Conservation (phyloP, 1,284 basidiomycete genomes). For the Uromyces viciae-fabae region DNA sequence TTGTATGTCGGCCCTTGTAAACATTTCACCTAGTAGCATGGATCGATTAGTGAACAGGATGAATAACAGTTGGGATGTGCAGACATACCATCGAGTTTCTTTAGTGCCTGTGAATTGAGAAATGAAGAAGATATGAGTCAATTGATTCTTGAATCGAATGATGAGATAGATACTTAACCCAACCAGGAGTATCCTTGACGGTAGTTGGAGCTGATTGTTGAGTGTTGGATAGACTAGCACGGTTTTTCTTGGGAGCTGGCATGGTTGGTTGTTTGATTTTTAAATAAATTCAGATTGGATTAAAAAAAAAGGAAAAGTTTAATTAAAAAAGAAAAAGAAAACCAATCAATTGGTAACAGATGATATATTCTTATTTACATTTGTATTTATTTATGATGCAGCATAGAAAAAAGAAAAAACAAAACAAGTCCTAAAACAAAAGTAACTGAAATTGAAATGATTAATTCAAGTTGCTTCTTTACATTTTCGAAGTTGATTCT, state of each 20-base stretch:
- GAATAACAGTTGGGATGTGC: background rate
- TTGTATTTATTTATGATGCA: too few species aligned
- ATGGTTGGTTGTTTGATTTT: slow-evolving; percentile 16
- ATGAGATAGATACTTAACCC: slow-evolving; percentile 13
- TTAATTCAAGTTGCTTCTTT: too few species aligned
- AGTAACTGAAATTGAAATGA: too few species aligned
- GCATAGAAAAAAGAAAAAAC: too few species aligned
- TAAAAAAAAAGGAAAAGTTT: too few species aligned
- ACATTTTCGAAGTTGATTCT: too few species aligned
- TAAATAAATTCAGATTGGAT: too few species aligned
- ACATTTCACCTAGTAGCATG: slow-evolving; percentile 44
- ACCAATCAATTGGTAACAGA: too few species aligned
- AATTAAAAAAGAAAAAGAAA: too few species aligned
- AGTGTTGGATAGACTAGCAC: slow-evolving; percentile 11
- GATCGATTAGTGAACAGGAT: background rate
- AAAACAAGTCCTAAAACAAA: too few species aligned
- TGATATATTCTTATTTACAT: too few species aligned
- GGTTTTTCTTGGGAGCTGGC: slow-evolving; percentile 41
- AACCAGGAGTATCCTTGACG: slow-evolving; percentile 35
- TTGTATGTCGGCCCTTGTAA: slow-evolving; percentile 44
- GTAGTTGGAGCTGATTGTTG: slow-evolving; percentile 15
- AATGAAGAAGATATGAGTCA: background rate
- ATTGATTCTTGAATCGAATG: background rate
- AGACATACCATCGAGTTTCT: slow-evolving; percentile 41
- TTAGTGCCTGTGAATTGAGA: slow-evolving; percentile 25